These are phyloP conservation scores for Malus domestica DNA, from an alignment of 306 rosid species.

Conservation along the genomic window ASM211411v1 NC_041795.1:10913001-10913500, in stretches of 20 bases:
- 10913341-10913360: background rate
- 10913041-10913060: conserved; percentile 17
- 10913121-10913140: conserved; percentile 95
- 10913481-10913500: conserved; percentile 58
- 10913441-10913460: conserved; percentile 65
- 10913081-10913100: conserved; percentile 6
- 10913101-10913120: conserved; percentile 37
- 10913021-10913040: conserved; percentile 98
- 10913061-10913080: conserved; percentile 9
- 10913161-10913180: conserved; percentile 88
- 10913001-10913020: conserved; percentile 80
- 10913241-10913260: background rate
- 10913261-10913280: background rate
- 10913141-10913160: conserved; percentile 97
- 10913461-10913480: conserved; percentile 54
- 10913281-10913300: background rate
- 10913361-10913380: conserved; percentile 60
- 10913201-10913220: conserved; percentile 59
- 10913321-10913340: background rate
- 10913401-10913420: conserved; percentile 57
- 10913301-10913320: background rate
- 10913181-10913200: conserved; percentile 98
- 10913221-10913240: background rate
- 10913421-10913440: conserved; percentile 53
- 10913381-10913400: conserved; percentile 74